phyloP scores from a whole-genome alignment of 257 asterid species.

The Solanum clarkiae region DNA sequence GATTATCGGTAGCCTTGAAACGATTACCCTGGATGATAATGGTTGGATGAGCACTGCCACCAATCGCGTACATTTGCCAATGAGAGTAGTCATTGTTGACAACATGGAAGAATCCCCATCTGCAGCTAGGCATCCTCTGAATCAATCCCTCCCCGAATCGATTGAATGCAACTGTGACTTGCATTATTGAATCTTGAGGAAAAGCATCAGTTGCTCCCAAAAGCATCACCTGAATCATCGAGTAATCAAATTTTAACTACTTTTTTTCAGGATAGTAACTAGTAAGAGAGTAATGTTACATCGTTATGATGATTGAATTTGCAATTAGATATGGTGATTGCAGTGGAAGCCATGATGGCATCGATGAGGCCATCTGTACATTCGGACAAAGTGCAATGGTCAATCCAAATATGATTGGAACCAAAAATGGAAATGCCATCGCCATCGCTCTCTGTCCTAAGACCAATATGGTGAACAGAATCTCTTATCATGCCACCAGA shows the following conservation, averaged over 20 bases:
- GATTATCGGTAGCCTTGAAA: conserved; percentile 33
- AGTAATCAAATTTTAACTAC: not conserved
- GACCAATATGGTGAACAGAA: conserved; percentile 24
- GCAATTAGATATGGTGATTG: conserved; percentile 5
- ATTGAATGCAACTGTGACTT: conserved; percentile 47
- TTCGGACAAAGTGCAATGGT: not conserved
- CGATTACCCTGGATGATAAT: conserved; percentile 60
- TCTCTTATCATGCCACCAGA: conserved; percentile 47
- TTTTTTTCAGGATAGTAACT: not conserved
- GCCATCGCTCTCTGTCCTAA: conserved; percentile 47
- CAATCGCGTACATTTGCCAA: conserved; percentile 55
- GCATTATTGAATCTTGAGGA: conserved; percentile 32
- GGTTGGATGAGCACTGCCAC: conserved; percentile 50
- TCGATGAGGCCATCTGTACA: not conserved
- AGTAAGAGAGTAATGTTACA: not conserved
- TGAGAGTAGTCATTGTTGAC: conserved; percentile 46
- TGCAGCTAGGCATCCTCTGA: conserved; percentile 56
- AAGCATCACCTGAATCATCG: conserved; percentile 14
- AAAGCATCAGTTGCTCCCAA: conserved; percentile 35
- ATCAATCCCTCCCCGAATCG: conserved; percentile 42
- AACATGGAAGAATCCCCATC: conserved; percentile 52
- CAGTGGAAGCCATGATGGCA: conserved; percentile 1
- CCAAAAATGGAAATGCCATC: conserved; percentile 8
- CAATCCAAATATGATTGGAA: not conserved
- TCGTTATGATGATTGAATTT: conserved; percentile 1